Evolutionary conservation across 1,139 yeast species (phyloP).

Genomic region (Spathaspora sp.): DNA sequence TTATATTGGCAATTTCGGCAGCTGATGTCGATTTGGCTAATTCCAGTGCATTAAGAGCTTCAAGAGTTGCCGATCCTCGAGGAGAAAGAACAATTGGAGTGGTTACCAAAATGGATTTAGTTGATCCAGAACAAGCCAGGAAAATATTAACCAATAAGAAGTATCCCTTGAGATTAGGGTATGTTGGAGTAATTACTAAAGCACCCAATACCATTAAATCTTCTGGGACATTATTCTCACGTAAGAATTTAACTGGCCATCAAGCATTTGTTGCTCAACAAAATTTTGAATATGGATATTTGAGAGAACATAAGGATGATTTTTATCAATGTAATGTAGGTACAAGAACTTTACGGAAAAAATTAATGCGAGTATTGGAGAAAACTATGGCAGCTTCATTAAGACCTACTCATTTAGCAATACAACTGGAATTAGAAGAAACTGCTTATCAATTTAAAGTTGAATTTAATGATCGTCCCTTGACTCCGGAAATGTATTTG

Average conservation of each 20-base stretch:
- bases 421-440: conserved; percentile 91
- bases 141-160: conserved; percentile 69
- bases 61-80: conserved; percentile 87
- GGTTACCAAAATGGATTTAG: conserved; percentile 88
- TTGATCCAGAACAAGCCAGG: conserved; percentile 72
- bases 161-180: conserved; percentile 93
- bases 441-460: conserved; percentile 92
- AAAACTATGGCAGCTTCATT: conserved; percentile 87
- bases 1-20: conserved; percentile 92
- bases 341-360: conserved; percentile 71
- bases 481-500: conserved; percentile 91
- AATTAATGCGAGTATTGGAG: conserved; percentile 83
- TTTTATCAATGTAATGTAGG: conserved; percentile 73
- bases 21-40: conserved; percentile 98
- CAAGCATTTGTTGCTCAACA: conserved; percentile 62
- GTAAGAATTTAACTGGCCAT: conserved; percentile 38
- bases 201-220: conserved; percentile 48
- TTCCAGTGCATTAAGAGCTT: conserved; percentile 89
- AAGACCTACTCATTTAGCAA: conserved; percentile 82
- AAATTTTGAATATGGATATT: conserved; percentile 58
- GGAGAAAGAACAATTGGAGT: conserved; percentile 97
- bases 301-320: conserved; percentile 58
- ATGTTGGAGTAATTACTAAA: conserved; percentile 93
- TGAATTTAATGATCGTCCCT: conserved; percentile 89
- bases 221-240: conserved; percentile 30